Base-by-base conservation (phyloP, 805 yeast genomes). In the Zygosaccharomyces pseudorouxii region DNA sequence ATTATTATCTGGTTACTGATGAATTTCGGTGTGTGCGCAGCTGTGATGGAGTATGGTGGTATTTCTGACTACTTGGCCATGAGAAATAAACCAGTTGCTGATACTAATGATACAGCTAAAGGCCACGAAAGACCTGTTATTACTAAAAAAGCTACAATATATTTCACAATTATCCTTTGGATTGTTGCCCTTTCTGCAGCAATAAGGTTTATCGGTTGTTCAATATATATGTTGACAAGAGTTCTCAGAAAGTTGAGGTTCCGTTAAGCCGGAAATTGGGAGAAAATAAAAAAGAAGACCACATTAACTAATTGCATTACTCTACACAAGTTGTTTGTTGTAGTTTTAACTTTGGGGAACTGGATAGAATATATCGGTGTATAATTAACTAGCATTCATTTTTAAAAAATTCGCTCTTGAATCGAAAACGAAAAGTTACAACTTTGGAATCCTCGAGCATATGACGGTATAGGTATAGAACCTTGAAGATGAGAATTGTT, bases 1-100 rank as follows among this genome's bases (percentile, higher is more conserved):
- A 96, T 93, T 19, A 74, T 93, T 51, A 66, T 83, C 4, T 93
- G 99, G 99, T 81, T 89, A 72, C 72, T 89, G 50, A 81, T 95
- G 33, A 93, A 93, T 64, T 84, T 88, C 56, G 80, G 86, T 33
- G 73, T 93, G 41, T 78, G 89, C 41, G 93, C 90, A 0, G 77
- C 89, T 12, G 97, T 93, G 7, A 75, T 89, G 50, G 87, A 88
- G 50, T 79, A 89, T 1, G 96, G 90, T 46, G 97, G 97, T 5
- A 70, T 86, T 31, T 76, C 75, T 50, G 76, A 77, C 53, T 67
- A 60, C 52, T 48, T 56, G 33, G 46, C 64, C 27, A 49, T 68
- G 48, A 60, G 51, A 30, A 42, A 57, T 5, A 48, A 51, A 2
- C 43, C 54, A 3, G 44, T 51, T 11, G 43, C 62, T 5, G 53